Base-by-base conservation (phyloP, 2,329 filamentous ascomycete species). In the Polychaeton citri region DNA sequence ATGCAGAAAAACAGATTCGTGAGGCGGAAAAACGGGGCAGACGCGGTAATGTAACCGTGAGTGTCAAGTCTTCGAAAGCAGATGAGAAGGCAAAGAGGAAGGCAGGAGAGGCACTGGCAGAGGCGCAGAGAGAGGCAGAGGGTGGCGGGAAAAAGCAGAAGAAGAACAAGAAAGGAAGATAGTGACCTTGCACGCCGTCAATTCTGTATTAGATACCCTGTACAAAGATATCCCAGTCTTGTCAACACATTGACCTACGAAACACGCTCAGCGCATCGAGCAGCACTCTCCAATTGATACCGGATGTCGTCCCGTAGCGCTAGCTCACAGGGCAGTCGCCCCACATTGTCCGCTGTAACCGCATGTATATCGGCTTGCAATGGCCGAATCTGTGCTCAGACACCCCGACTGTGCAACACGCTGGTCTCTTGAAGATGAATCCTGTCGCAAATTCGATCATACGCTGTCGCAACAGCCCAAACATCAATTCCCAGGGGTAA, bases 1-100 rank as follows among this genome's bases (percentile, higher is more conserved):
- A 73, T 13, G 72, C 73, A 3, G 87, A 95, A 61, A 79, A 81
- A 53, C 79, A 86, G 51, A 76, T 94, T 20, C 60, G 67, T 41
- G 51, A 42, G 48, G 54, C 41, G 2, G 39, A 72, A 57, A 67
- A 62, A 52, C 58, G 41, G 44, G 54, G 40, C 46, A 57, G 48
- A 20, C 46, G 44, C 18, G 72, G 72, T 7, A 67, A 71, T 34
- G 30, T 32, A 10, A 79, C 77, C 0, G 84, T 95, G 19, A 87
- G 81, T 54, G 75, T 96, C 37, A 58, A 57, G 42, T 48, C 46
- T 12, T 43, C 42, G 17, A 50, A 47, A 32, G 35, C 37, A 15
- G 46, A 42, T 24, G 47, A 49, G 21, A 50, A 50, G 39, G 30
- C 21, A 13, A 58, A 58, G 46, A 36, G 54, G 26, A 59, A 59